Evolutionary conservation across 768 basidiomycete genomes (phyloP), one percentile per base, ranked within the genome.

Genomic region (Nidularia pulvinata): DNA sequence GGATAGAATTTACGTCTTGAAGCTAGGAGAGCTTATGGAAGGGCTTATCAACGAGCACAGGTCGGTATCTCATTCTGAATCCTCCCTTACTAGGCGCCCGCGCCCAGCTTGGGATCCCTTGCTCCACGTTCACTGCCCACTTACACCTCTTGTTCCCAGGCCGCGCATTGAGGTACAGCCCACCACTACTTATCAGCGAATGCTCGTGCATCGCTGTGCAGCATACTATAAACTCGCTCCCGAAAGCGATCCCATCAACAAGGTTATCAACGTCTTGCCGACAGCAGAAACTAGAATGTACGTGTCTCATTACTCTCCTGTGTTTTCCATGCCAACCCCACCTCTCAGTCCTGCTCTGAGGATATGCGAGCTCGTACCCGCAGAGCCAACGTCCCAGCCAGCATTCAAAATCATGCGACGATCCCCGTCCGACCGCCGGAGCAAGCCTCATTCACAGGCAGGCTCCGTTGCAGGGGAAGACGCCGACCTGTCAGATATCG

Each of bases 391-490:
- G 4, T 65, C 84, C 0, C 86, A 86, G 33, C 90, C 88, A n/a
- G 80, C 91, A 16, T 88, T 94, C 62, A 89, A 93, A 79, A 94
- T 94, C 61, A 94, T 94, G 91, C 84, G 86, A 44, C 81, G 92
- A 60, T 72, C 79, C 19, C 66, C 63, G 11, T 66, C 69, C n/a
- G 84, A 86, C 57, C 81, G 84, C 42, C 70, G 79, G 50, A 69
- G 75, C 51, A 82, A 78, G 50, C 74, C 88, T 3, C 79, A 80
- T 55, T 91, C 89, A n/a, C 87, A 86, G 58, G 75, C 87, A 6
- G 84, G 84, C 35, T 91, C 90, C 2, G 81, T 88, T 1, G 76
- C 81, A 0, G 88, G 86, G 4, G 91, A 91, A 61, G 91, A 93
- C 57, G 82, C 74, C 48, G 90, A 91, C 57, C 72, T 84, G 16